Evolutionary conservation across 1,139 yeast species (phyloP), one percentile per base, ranked within the genome.

Genomic region (Yamadazyma taylorii): DNA sequence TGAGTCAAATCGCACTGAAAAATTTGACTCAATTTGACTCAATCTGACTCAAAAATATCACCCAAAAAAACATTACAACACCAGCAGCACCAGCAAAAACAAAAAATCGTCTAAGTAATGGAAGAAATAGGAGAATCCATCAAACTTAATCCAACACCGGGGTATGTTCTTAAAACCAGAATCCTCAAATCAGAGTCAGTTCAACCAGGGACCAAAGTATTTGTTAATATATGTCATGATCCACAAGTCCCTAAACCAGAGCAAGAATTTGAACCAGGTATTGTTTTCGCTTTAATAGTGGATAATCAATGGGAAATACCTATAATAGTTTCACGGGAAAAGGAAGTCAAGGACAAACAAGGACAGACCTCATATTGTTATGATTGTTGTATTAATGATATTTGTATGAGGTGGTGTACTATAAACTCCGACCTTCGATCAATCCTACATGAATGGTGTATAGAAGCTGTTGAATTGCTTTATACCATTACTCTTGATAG

Each of bases 271-370:
- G 69, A 72, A 29, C 79, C 90, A 2, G 69, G 64, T 23, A 59
- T 68, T 2, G 79, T 86, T 5, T 81, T 81, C 49, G 81, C 85
- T 1, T 58, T 79, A 38, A 83, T 86, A 19, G 78, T 81, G 56
- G 79, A 79, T 29, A 81, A 82, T 49, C 71, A 81, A 51, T 88
- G 96, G 95, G 90, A 85, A 43, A 83, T 88, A 3, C 96, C 96
- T 1, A 78, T 88, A 8, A 73, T 85, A 1, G 77, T 86, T 0
- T 79, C 90, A 0, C 63, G 69, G 0, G 75, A 74, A 38, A 60
- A 73, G 39, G 56, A 81, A 13, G 81, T 75, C 28, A 58, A 46
- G 13, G 96, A 89, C 53, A 87, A 87, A 56, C 80, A 81, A 50
- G 95, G 94, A 1, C 63, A 66, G 8, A 61, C 67, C 13, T 78